A percentile compares a stretch with the other conserved stretches of the same genome.
Conservation (phyloP, 768 basidiomycete species). For the Xerocomellus dryophilus region DNA sequence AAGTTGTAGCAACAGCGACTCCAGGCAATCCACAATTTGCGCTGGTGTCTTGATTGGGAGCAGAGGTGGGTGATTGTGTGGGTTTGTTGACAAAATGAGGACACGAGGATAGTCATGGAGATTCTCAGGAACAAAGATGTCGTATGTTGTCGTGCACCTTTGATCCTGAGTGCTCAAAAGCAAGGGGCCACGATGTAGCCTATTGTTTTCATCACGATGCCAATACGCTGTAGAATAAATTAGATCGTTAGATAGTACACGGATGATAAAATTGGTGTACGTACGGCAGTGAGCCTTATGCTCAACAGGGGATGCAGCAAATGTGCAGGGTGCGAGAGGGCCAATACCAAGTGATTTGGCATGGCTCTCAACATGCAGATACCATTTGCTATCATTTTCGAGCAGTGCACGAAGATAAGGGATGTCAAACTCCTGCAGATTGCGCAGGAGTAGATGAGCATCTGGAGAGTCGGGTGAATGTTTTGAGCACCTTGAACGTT, state of each 20-base stretch:
- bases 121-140: background rate
- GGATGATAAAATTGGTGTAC: no score
- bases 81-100: background rate
- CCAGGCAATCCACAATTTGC: background rate
- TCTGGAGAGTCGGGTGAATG: background rate
- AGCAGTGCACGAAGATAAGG: slow-evolving; percentile 24
- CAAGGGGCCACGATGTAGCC: no score
- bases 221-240: background rate
- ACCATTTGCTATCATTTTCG: background rate
- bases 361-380: background rate
- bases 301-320: background rate
- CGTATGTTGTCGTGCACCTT: background rate
- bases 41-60: background rate
- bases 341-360: slow-evolving; percentile 17
- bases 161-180: background rate
- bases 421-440: slow-evolving; percentile 14
- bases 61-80: background rate
- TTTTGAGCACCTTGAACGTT: background rate
- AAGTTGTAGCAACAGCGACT: background rate
- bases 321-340: slow-evolving; percentile 19
- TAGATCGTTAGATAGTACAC: background rate
- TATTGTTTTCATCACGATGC: background rate
- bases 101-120: background rate
- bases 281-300: no score
- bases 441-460: slow-evolving; percentile 20